Base-by-base conservation (phyloP, 768 basidiomycete genomes). In the Xanthoconium purpureum region DNA sequence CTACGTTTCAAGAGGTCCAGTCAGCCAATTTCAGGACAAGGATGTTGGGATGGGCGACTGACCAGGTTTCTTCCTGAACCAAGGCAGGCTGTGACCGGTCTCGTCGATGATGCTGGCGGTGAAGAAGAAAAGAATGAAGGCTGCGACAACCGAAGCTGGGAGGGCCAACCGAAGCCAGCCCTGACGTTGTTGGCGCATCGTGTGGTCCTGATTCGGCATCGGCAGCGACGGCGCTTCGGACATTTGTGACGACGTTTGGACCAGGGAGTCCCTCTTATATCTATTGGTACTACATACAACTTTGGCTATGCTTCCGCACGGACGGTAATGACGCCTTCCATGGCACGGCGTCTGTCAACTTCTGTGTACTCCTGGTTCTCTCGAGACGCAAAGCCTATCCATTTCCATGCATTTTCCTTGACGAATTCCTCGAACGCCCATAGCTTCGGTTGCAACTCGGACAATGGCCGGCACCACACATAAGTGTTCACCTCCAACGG, bases 391-490 rank as follows among this genome's bases (percentile, higher is more conserved):
- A 66, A 58, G 1, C 82, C 83, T 38, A 88, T 78, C 93, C 94
- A 95, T 55, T 87, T 87, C 79, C 83, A 83, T 3, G 89, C 85
- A 60, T 84, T 89, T 32, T 88, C 80, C 64, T 74, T 71, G 32
- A 96, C 78, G 65, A 97, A 97, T 4, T 84, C 81, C n/a, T 84
- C 83, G 64, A 88, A 94, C 0, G 84, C 80, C 95, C 95, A 98
- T 5, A 90, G 71, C 32, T 77, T 75, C 0, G 82, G 75, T 28
- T 81, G 75, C 9, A 98, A 74, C 8, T 70, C 57, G 0, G 63
- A 60, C 8, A 80, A 24, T 0, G 72, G 66, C 4, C 73, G 71
- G 29, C 68, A 69, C 80, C 85, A 96, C 24, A 93, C 77, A 65
- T 97, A 98, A 3, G 88, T 86, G 57, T 89, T 78, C 0, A 80